These are phyloP conservation scores for Solanum paucissectum DNA, from an alignment of 257 asterid species.

Conservation along the genomic window DNA sequence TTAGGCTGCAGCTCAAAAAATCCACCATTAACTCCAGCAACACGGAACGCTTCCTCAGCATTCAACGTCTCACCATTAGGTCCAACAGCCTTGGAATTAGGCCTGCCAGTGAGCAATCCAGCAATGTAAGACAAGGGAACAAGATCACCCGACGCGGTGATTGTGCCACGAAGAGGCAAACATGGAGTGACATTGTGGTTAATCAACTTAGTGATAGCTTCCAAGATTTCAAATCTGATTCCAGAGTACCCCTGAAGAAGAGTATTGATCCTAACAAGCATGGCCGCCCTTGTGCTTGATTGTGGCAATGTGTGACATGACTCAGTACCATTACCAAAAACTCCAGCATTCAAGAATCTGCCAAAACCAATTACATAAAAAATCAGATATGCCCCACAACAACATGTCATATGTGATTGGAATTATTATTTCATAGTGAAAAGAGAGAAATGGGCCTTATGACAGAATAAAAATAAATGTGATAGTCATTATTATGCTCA, in stretches of 20 bases:
- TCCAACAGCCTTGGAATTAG: conserved; percentile 38
- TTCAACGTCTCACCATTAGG: conserved; percentile 29
- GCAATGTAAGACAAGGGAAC: conserved; percentile 50
- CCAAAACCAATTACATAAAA: neutral
- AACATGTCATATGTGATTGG: neutral
- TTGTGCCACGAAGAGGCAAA: conserved; percentile 46
- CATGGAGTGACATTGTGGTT: conserved; percentile 40
- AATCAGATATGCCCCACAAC: neutral
- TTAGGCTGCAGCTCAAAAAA: conserved; percentile 45
- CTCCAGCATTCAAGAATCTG: conserved; percentile 46
- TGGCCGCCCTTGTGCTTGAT: conserved; percentile 45
- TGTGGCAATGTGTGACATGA: conserved; percentile 32
- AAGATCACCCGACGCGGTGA: conserved; percentile 41
- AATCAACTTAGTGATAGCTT: conserved; percentile 37
- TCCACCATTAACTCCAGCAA: conserved; percentile 23
- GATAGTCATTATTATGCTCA: neutral
- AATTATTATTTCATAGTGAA: neutral
- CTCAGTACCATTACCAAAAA: conserved; percentile 37
- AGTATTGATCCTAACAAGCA: conserved; percentile 47
- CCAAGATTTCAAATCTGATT: conserved; percentile 42
- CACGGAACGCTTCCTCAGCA: conserved; percentile 28
- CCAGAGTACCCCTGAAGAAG: conserved; percentile 52
- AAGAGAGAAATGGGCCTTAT: neutral
- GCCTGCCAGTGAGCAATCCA: conserved; percentile 34
- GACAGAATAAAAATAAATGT: neutral